Evolutionary conservation across 345 rosid genomes (phyloP).

Genomic region (Aquilaria sinensis): DNA sequence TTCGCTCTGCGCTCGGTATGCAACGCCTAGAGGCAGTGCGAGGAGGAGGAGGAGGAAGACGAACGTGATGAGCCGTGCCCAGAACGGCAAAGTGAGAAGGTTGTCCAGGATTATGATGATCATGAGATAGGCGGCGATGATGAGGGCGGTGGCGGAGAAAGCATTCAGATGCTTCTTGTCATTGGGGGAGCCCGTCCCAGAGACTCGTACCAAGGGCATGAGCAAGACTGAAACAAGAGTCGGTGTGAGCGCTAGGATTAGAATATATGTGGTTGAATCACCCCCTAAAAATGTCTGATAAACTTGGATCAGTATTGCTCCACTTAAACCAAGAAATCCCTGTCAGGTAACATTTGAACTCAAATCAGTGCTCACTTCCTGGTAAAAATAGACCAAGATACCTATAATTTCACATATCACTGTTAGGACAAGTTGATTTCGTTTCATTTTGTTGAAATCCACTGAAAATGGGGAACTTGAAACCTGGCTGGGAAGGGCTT

Average conservation of each 20-base stretch:
- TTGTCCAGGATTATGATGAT: constrained; percentile 48
- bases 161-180: constrained; percentile 71
- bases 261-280: constrained; percentile 52
- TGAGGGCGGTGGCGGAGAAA: constrained; percentile 59
- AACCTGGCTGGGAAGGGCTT: too few relatives aligned
- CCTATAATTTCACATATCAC: too few relatives aligned
- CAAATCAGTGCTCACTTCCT: too few relatives aligned
- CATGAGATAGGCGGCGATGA: constrained; percentile 70
- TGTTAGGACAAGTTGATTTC: too few relatives aligned
- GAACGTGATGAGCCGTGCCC: constrained; percentile 40
- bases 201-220: constrained; percentile 59
- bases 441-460: too few relatives aligned
- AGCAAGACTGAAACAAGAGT: constrained; percentile 50
- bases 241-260: constrained; percentile 62
- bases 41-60: constrained; percentile 39
- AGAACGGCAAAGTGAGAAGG: constrained; percentile 37
- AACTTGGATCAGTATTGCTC: constrained; percentile 70
- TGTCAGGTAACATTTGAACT: constrained; percentile 15
- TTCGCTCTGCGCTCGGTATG: constrained; percentile 46
- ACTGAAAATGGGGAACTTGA: too few relatives aligned
- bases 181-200: constrained; percentile 31
- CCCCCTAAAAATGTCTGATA: constrained; percentile 57
- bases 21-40: constrained; percentile 49
- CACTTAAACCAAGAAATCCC: constrained; percentile 93
- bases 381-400: too few relatives aligned